Evolutionary conservation across 176 grass and related monocot genomes (phyloP).

Genomic region (Ampelocalamus luodianensis): DNA sequence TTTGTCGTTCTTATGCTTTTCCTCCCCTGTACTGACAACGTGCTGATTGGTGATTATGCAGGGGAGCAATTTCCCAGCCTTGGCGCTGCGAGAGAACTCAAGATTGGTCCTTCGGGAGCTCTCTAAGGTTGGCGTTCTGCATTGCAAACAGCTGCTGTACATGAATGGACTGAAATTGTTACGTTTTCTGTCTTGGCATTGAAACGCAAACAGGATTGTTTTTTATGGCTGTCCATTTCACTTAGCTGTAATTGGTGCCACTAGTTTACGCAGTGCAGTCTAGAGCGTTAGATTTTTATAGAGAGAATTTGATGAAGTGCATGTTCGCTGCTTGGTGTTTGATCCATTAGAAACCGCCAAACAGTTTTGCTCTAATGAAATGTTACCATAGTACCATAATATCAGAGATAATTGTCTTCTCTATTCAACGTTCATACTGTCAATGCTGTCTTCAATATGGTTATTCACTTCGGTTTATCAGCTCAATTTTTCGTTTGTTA

Average conservation of each 20-base stretch:
- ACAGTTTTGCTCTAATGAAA: background rate
- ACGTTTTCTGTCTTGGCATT: background rate
- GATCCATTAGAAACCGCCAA: background rate
- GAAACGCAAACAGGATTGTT: background rate
- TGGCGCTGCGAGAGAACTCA: constrained; percentile 14
- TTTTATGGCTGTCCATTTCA: background rate
- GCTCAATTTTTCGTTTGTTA: background rate
- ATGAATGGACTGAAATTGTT: background rate
- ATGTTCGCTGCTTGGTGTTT: background rate
- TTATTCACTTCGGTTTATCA: background rate
- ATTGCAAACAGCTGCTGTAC: background rate
- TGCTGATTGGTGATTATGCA: background rate
- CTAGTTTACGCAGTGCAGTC: background rate
- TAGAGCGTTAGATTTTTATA: background rate
- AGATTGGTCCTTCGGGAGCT: background rate
- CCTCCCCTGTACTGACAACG: background rate
- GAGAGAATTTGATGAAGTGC: background rate
- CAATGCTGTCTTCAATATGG: background rate
- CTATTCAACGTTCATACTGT: background rate
- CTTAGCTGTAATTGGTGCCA: background rate
- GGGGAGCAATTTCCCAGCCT: background rate
- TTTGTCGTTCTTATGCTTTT: background rate
- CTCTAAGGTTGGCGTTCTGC: constrained; percentile 20
- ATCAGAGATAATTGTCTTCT: background rate
- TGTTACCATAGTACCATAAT: background rate